These are phyloP conservation scores for Verticillium nonalfalfae DNA, from an alignment of 2,329 filamentous ascomycete genomes.

Conservation along the genomic window DNA sequence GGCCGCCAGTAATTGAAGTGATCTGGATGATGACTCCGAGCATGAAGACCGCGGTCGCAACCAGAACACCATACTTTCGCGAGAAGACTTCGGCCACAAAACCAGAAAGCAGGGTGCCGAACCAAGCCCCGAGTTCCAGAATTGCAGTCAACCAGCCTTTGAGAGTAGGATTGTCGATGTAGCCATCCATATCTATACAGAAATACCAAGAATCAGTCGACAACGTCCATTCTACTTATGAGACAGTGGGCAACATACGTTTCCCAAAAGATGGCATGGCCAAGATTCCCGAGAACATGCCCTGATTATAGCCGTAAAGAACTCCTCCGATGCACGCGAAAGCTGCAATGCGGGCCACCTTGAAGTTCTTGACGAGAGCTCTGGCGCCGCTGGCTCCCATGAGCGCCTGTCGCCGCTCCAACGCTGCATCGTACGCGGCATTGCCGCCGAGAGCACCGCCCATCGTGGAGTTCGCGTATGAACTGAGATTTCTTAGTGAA, in stretches of 20 bases:
- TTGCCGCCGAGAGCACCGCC: neutral
- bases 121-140: constrained; percentile 70
- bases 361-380: constrained; percentile 52
- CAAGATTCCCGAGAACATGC: constrained; percentile 64
- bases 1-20: constrained; percentile 49
- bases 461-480: neutral
- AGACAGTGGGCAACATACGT: constrained; percentile 28
- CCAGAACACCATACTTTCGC: constrained; percentile 62
- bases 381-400: constrained; percentile 45
- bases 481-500: neutral
- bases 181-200: constrained; percentile 48
- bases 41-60: constrained; percentile 61
- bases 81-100: constrained; percentile 65
- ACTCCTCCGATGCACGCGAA: constrained; percentile 59
- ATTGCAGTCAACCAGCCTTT: constrained; percentile 61
- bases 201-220: no score
- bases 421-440: constrained; percentile 40
- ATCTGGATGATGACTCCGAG: constrained; percentile 65
- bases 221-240: no score
- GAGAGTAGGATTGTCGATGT: constrained; percentile 41
- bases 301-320: constrained; percentile 60
- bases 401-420: constrained; percentile 43
- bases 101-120: constrained; percentile 64
- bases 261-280: constrained; percentile 47
- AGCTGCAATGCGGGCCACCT: constrained; percentile 52